phyloP scores from a whole-genome alignment of 768 basidiomycete genomes.

The Pulveroboletus sp. region DNA sequence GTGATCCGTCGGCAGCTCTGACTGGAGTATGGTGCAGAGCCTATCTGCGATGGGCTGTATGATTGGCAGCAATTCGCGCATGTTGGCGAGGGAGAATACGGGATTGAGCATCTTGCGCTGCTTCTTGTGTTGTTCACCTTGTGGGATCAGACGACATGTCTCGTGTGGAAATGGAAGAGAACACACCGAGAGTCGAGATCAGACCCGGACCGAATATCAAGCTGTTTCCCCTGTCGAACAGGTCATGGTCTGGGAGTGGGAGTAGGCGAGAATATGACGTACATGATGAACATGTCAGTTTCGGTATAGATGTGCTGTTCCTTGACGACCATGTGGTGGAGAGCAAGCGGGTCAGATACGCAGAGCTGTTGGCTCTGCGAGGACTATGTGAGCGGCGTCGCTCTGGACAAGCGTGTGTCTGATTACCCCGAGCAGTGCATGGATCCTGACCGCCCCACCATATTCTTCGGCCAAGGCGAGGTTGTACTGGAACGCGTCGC shows the following conservation, averaged over 20 bases:
- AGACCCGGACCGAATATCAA: slow-evolving; percentile 38
- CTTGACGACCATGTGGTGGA: slow-evolving; percentile 37
- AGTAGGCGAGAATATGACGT: neutral
- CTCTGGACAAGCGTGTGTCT: neutral
- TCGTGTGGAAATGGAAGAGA: neutral
- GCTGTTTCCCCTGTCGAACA: slow-evolving; percentile 19
- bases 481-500: slow-evolving; percentile 33
- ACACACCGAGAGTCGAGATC: slow-evolving; percentile 35
- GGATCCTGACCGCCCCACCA: slow-evolving; percentile 33
- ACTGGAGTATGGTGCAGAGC: slow-evolving; percentile 19
- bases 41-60: slow-evolving; percentile 33
- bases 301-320: slow-evolving; percentile 37
- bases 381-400: neutral
- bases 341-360: slow-evolving; percentile 36
- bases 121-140: slow-evolving; percentile 29
- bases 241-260: neutral
- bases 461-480: slow-evolving; percentile 28
- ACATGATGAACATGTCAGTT: slow-evolving; percentile 34
- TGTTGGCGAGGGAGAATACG: slow-evolving; percentile 30
- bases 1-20: slow-evolving; percentile 20
- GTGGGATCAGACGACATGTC: neutral
- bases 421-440: slow-evolving; percentile 35
- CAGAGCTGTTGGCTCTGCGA: slow-evolving; percentile 30
- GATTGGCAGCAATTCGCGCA: slow-evolving; percentile 29
- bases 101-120: slow-evolving; percentile 35